Base-by-base conservation (phyloP, 352 stramenopile genomes). In the Elongisporangium senticosum region DNA sequence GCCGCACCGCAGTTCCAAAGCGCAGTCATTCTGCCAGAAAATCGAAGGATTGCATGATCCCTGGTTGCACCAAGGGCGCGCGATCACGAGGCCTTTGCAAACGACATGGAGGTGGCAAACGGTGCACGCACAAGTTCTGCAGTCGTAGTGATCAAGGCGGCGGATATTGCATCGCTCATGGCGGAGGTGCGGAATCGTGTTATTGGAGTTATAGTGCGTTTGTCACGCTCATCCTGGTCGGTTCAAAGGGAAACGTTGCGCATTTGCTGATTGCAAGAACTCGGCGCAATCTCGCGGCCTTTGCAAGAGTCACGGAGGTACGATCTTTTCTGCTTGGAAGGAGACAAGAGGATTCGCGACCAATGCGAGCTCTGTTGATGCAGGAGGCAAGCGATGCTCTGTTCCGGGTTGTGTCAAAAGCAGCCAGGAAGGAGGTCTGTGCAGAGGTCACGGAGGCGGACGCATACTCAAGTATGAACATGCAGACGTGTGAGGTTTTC, bases 261-360 rank as follows among this genome's bases (percentile, higher is more conserved):
- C 73, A 7, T 62, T 69, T 19, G 40, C 65, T 58, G 75, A 67
- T 26, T 95, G 86, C 71, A 83, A 81, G 26, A 95, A 95, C 56
- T 90, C 83, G 0, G 83, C 85, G 2, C 84, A 93, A 56, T 94
- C 83, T 21, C 79, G 78, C 20, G 86, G 86, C 37, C 64, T 93
- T 0, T 96, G 86, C 74, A 96, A 96, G 64, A 92, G 69, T 37
- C 86, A 96, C 24, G 86, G 86, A 71, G 86, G 86, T 90, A 71
- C n/a, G 17, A n/a, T 10, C 14, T 33, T 15, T 17, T 7, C 2
- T 7, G 5, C 33, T 17, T 0, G 14, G 48, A 10, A 54, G 6
- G 23, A 51, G 43, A 39, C 28, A 23, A 15, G 24, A 37, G 20
- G 19, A 13, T 50, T 8, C 24, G 55, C 53, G 7, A 19, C 54